These are phyloP conservation scores for Saxispiralis lemnorum DNA, from an alignment of 495 filamentous ascomycete species.

Conservation along the genomic window DNA sequence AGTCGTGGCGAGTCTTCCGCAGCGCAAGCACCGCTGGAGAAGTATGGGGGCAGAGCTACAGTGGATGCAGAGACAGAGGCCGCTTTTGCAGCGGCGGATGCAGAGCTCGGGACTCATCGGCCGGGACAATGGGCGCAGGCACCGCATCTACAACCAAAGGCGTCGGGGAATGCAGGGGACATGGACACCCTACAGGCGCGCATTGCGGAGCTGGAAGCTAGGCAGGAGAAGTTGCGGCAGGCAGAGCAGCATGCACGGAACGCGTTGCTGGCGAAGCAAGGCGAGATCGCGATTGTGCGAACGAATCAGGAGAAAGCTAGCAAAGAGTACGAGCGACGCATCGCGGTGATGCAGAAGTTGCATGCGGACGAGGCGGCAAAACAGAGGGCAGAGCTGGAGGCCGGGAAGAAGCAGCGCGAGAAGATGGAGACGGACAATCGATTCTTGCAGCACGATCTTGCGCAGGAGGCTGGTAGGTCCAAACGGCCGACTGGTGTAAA, in stretches of 20 bases:
- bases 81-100: constrained; percentile 19
- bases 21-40: constrained; percentile 25
- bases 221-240: constrained; percentile 32
- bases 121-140: constrained; percentile 11
- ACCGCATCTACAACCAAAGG: constrained; percentile 2
- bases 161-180: constrained; percentile 6
- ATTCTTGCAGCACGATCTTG: constrained; percentile 49
- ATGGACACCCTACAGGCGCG: constrained; percentile 23
- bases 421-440: constrained; percentile 43
- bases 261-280: constrained; percentile 36
- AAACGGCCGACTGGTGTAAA: constrained; percentile 19
- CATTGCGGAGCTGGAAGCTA: constrained; percentile 35
- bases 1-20: not conserved
- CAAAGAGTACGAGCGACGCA: constrained; percentile 38
- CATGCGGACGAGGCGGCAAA: constrained; percentile 39
- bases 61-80: constrained; percentile 27
- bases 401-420: constrained; percentile 36
- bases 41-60: not conserved
- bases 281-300: constrained; percentile 52
- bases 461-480: constrained; percentile 35
- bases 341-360: constrained; percentile 34
- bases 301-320: constrained; percentile 38
- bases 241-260: constrained; percentile 33
- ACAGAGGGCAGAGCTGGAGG: constrained; percentile 39
- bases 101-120: constrained; percentile 17